Base-by-base conservation (phyloP, 2,329 filamentous ascomycete species). In the Bipolaris zeicola region DNA sequence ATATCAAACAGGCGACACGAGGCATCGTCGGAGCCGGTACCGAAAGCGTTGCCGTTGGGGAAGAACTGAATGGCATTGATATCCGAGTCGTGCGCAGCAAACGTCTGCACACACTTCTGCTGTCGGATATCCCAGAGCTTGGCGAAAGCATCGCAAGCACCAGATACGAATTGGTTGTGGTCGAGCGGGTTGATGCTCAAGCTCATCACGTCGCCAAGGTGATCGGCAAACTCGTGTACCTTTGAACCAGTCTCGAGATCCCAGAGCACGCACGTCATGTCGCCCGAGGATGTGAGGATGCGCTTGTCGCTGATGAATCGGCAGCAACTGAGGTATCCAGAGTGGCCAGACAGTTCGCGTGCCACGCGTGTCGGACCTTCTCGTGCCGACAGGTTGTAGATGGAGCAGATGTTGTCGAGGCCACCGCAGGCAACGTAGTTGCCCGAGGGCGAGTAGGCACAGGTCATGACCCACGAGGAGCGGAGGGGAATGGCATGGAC, bases 251-350 rank as follows among this genome's bases (percentile, higher is more conserved):
- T 96, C 80, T 99, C 95, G 64, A 99, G 94, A 81, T 99, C 95
- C 95, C 95, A 99, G 74, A 98, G 91, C 89, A 98, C 97, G 78
- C 95, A 99, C 50, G 95, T 99, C 95, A 99, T 99, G 76, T 99
- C 95, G 63, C 95, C 95, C 2, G 95, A 99, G 0, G 95, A 98
- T 58, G 95, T 99, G 64, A 99, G 87, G 72, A 99, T 98, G 74
- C 92, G 92, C 73, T 95, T 89, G 81, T 99, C 95, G 77, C 96
- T 98, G 82, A 98, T 96, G 79, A 99, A 99, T 64, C 95, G 90
- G 78, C 95, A 98, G 89, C 95, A 99, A 20, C 92, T 96, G 42
- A 99, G 87, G 74, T 99, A 99, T 48, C 95, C 95, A 42, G 94
- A 96, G 77, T 99, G 95, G 41, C 95, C 95, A 31, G 95, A 98